Percentiles rank a stretch among this genome's conserved stretches.
Evolutionary conservation across 2,329 filamentous ascomycete genomes (phyloP).

Genomic region (Colletotrichum abscissum): DNA sequence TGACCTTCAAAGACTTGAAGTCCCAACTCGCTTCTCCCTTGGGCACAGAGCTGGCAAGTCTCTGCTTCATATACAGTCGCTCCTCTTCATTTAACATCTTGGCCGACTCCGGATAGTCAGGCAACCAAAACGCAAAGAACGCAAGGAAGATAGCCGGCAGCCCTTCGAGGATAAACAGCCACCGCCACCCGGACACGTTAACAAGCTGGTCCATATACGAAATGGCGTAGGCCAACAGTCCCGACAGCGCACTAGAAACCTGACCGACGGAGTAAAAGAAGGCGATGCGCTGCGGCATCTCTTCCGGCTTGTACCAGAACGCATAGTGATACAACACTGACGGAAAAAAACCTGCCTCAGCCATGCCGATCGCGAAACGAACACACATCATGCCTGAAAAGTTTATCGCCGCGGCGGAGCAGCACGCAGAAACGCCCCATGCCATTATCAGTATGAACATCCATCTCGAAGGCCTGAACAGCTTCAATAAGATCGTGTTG

Average conservation of each 20-base stretch:
- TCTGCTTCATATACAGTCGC: not conserved
- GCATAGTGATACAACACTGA: not conserved
- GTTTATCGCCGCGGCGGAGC: not conserved
- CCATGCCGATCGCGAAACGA: not conserved
- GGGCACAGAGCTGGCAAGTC: not conserved
- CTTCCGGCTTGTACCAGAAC: not conserved
- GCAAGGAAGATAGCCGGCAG: not conserved
- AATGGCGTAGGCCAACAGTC: not conserved
- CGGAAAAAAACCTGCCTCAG: not conserved
- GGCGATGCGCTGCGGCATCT: not conserved
- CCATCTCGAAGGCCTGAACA: not conserved
- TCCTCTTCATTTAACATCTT: not conserved
- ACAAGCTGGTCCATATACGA: not conserved
- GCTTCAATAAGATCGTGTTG: not conserved
- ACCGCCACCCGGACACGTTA: not conserved
- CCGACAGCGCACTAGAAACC: not conserved
- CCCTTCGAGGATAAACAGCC: not conserved
- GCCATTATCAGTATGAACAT: not conserved
- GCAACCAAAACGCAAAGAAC: not conserved
- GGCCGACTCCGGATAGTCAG: not conserved
- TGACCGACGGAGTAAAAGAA: not conserved
- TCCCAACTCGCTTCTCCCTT: not conserved
- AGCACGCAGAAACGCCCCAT: not conserved
- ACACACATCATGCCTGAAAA: not conserved
- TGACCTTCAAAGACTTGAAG: not conserved